Conservation (phyloP, 768 basidiomycete species). For the Naematelia encephala region DNA sequence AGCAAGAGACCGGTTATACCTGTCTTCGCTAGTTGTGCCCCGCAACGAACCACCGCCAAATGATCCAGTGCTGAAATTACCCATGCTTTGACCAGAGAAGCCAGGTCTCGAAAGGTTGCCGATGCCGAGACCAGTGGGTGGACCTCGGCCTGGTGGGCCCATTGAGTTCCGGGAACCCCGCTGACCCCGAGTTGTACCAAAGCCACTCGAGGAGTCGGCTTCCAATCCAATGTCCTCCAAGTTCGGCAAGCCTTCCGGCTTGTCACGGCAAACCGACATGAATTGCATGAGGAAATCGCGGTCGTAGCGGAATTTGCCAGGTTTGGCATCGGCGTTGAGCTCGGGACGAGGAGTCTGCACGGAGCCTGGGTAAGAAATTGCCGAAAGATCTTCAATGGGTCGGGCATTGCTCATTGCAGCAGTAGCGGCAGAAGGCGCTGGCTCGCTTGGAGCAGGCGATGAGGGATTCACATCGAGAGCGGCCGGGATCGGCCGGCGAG, state of each 20-base stretch:
- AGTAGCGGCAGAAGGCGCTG: slow-evolving; percentile 32
- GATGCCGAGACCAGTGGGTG: slow-evolving; percentile 56
- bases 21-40: slow-evolving; percentile 35
- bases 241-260: slow-evolving; percentile 82
- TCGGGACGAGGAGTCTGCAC: slow-evolving; percentile 76
- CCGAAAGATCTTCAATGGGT: slow-evolving; percentile 74
- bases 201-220: slow-evolving; percentile 60
- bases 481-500: slow-evolving; percentile 20
- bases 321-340: slow-evolving; percentile 75
- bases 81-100: slow-evolving; percentile 43
- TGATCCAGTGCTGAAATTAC: slow-evolving; percentile 43
- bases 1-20: slow-evolving; percentile 20
- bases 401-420: slow-evolving; percentile 68
- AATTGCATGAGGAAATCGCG: slow-evolving; percentile 97
- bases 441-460: slow-evolving; percentile 24
- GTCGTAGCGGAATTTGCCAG: slow-evolving; percentile 95
- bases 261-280: slow-evolving; percentile 90
- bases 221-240: slow-evolving; percentile 89
- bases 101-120: slow-evolving; percentile 32
- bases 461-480: slow-evolving; percentile 35
- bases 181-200: slow-evolving; percentile 49
- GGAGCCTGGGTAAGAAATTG: slow-evolving; percentile 76
- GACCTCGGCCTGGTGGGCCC: slow-evolving; percentile 51
- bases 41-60: slow-evolving; percentile 37
- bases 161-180: slow-evolving; percentile 56